These are phyloP conservation scores for Hanseniaspora meyeri DNA, from an alignment of 805 yeast species.

Conservation along the genomic window DNA sequence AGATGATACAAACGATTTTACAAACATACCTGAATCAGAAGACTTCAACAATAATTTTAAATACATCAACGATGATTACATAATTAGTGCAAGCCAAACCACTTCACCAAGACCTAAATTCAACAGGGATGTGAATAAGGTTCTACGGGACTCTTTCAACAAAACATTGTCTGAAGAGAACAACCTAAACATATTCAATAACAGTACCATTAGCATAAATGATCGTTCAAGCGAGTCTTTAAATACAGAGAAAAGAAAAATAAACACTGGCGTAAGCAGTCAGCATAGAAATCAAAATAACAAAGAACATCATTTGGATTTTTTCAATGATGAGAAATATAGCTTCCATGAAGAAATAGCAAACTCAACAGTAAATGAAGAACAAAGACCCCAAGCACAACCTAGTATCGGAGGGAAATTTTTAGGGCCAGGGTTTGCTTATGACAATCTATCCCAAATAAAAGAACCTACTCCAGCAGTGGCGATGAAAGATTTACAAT, in stretches of 20 bases:
- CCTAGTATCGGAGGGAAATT: neutral
- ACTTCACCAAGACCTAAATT: neutral
- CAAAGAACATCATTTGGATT: neutral
- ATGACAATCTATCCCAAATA: neutral
- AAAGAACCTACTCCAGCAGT: neutral
- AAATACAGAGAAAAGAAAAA: neutral
- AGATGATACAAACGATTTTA: neutral
- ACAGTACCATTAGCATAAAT: neutral
- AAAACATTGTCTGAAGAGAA: neutral
- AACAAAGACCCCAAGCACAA: neutral
- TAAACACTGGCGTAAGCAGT: neutral
- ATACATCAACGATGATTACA: constrained; percentile 11
- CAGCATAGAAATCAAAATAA: neutral
- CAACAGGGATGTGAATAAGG: neutral
- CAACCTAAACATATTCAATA: constrained; percentile 4
- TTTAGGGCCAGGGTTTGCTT: neutral
- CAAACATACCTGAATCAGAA: neutral
- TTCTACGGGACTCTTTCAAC: constrained; percentile 5
- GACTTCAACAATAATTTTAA: neutral
- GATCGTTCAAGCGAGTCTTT: neutral
- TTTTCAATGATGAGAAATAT: neutral
- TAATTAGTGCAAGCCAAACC: neutral
- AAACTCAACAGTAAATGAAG: neutral
- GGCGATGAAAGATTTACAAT: neutral
- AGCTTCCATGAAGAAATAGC: neutral